phyloP scores from a whole-genome alignment of 2,329 filamentous ascomycete species.

The Colletotrichum coccodes region DNA sequence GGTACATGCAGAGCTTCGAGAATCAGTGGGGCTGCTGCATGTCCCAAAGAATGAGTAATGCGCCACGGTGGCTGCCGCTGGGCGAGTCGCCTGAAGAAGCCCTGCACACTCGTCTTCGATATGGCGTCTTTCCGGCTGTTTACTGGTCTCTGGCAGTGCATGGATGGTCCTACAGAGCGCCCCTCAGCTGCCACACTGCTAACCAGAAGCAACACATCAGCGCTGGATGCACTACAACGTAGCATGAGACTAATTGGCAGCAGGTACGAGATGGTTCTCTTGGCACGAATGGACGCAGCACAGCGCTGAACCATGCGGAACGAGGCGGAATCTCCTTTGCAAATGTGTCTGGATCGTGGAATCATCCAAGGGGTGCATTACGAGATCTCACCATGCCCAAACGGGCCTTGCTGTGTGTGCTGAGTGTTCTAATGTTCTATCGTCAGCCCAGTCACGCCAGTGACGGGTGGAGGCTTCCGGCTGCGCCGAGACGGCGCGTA shows the following conservation, averaged over 20 bases:
- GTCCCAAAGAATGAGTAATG: background rate
- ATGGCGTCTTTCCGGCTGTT: background rate
- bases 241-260: constrained; percentile 15
- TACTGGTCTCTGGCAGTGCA: background rate
- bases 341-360: background rate
- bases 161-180: background rate
- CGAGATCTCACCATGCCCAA: background rate
- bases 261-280: constrained; percentile 11
- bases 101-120: background rate
- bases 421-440: constrained; percentile 3
- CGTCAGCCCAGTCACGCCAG: constrained; percentile 4
- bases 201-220: constrained; percentile 14
- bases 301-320: background rate
- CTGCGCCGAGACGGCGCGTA: background rate
- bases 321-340: background rate
- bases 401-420: background rate
- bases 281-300: constrained; percentile 9
- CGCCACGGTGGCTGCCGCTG: constrained; percentile 10
- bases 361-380: background rate
- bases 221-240: constrained; percentile 24
- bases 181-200: constrained; percentile 17
- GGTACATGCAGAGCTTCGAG: background rate
- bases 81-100: background rate
- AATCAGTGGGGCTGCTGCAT: constrained; percentile 4
- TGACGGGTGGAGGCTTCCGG: background rate